Conservation (phyloP, 305 asterid genomes). For the Solanum chacoense region DNA sequence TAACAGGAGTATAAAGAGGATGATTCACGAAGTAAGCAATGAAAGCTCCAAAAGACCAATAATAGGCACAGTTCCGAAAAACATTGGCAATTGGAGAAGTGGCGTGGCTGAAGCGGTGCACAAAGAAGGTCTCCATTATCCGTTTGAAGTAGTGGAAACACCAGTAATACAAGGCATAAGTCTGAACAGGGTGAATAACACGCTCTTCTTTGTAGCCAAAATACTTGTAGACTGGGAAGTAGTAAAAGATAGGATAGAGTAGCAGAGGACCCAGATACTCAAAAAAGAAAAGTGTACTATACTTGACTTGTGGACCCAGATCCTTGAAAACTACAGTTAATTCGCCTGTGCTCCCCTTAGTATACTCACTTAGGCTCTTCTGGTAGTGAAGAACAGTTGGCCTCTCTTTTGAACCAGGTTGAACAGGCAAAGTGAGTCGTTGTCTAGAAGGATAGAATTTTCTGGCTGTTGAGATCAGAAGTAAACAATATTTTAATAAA, state of each 20-base stretch:
- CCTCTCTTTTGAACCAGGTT: constrained; percentile 63
- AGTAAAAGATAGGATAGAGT: constrained; percentile 79
- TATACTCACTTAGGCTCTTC: constrained; percentile 69
- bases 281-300: constrained; percentile 87
- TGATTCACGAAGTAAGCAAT: constrained; percentile 84
- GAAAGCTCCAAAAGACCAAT: constrained; percentile 88
- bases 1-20: constrained; percentile 83
- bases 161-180: constrained; percentile 91
- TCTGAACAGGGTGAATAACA: constrained; percentile 62
- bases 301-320: constrained; percentile 81
- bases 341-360: constrained; percentile 40
- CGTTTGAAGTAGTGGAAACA: constrained; percentile 91
- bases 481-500: neutral
- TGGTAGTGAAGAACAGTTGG: constrained; percentile 58
- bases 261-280: constrained; percentile 92
- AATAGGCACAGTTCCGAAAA: constrained; percentile 88
- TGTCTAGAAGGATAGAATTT: constrained; percentile 83
- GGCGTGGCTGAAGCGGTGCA: constrained; percentile 95
- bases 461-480: constrained; percentile 38
- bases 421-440: constrained; percentile 68
- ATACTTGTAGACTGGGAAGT: constrained; percentile 48
- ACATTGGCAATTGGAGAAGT: constrained; percentile 89
- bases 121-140: constrained; percentile 89
- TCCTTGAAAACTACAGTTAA: constrained; percentile 79
- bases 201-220: constrained; percentile 71